phyloP scores from a whole-genome alignment of 345 rosid species.

The Salix koriyanagi region DNA sequence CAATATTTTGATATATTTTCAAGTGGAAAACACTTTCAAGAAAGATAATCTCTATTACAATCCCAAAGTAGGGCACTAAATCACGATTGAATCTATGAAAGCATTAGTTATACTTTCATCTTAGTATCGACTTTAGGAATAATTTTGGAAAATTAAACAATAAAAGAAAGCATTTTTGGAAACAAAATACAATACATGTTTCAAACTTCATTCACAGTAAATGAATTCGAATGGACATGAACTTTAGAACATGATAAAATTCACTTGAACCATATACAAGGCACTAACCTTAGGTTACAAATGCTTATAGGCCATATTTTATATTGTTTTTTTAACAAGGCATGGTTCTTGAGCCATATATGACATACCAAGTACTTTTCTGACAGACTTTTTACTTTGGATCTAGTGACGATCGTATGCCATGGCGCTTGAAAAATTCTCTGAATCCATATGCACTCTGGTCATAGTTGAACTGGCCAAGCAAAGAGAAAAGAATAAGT shows the following conservation, averaged over 20 bases:
- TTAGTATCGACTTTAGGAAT: too few relatives aligned
- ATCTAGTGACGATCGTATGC: constrained; percentile 36
- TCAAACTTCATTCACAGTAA: neutral
- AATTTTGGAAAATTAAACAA: too few relatives aligned
- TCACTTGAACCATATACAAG: neutral
- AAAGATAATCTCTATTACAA: too few relatives aligned
- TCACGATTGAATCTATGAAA: too few relatives aligned
- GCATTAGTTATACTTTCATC: too few relatives aligned
- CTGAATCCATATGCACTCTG: constrained; percentile 81
- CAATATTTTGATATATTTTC: too few relatives aligned
- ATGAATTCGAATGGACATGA: neutral
- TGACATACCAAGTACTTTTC: neutral
- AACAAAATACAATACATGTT: too few relatives aligned
- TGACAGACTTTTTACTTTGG: constrained; percentile 19
- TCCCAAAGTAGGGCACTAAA: too few relatives aligned
- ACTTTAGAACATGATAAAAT: neutral
- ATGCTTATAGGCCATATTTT: neutral
- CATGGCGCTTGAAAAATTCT: constrained; percentile 86
- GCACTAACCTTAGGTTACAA: neutral
- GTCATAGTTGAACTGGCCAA: constrained; percentile 72
- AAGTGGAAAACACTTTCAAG: too few relatives aligned
- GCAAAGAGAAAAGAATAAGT: neutral
- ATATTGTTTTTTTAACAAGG: too few relatives aligned
- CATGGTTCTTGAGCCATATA: too few relatives aligned
- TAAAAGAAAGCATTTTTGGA: too few relatives aligned